Percentiles rank a stretch among this genome's conserved stretches.
Conservation (phyloP, 2,329 filamentous ascomycete genomes). For the Canariomyces notabilis region DNA sequence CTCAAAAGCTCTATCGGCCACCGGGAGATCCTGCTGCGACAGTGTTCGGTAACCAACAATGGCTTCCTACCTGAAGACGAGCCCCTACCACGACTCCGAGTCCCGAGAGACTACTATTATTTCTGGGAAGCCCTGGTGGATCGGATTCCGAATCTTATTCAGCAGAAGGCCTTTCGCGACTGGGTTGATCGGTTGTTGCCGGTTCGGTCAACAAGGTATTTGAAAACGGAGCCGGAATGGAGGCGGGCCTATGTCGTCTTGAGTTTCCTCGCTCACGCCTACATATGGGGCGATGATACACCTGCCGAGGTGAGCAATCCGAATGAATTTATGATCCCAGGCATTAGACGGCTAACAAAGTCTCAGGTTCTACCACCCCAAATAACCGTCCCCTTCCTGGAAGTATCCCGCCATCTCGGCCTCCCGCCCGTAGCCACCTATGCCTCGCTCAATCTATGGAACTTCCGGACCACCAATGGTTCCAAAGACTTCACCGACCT, state of each 20-base stretch:
- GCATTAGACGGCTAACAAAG: not conserved
- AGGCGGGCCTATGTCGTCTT: slow-evolving; percentile 74
- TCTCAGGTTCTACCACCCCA: slow-evolving; percentile 62
- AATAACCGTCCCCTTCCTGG: slow-evolving; percentile 71
- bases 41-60: slow-evolving; percentile 36
- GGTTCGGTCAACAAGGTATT: slow-evolving; percentile 59
- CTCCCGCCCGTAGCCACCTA: slow-evolving; percentile 89
- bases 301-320: slow-evolving; percentile 59
- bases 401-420: slow-evolving; percentile 67
- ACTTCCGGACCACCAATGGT: slow-evolving; percentile 54
- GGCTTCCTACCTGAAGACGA: slow-evolving; percentile 71
- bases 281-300: slow-evolving; percentile 80
- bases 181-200: slow-evolving; percentile 64
- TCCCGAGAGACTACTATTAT: slow-evolving; percentile 70
- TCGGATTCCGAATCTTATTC: slow-evolving; percentile 62
- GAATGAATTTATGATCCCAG: not conserved
- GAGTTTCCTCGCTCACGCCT: slow-evolving; percentile 74
- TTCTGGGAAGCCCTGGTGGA: slow-evolving; percentile 71
- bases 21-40: not conserved
- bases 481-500: slow-evolving; percentile 55
- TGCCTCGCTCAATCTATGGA: slow-evolving; percentile 83
- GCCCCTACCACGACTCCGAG: slow-evolving; percentile 61
- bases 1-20: not conserved
- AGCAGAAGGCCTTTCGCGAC: slow-evolving; percentile 57
- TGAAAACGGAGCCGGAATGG: slow-evolving; percentile 68